A percentile compares a stretch with the other conserved stretches of the same genome.
Conservation (phyloP, 2,329 filamentous ascomycete species). For the Grosmannia clavigera region DNA sequence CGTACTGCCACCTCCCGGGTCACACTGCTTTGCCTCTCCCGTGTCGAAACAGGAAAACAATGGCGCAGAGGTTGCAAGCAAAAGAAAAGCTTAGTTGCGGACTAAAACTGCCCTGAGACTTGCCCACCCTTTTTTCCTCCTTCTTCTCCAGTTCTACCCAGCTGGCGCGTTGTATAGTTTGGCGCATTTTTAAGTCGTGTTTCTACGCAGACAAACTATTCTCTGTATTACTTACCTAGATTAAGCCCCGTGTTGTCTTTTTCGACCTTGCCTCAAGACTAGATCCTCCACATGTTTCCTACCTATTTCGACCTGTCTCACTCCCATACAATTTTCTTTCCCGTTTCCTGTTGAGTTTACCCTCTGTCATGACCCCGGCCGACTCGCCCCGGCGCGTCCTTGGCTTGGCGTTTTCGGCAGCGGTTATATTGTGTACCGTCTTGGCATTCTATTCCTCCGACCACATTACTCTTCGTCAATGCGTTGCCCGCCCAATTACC, state of each 20-base stretch:
- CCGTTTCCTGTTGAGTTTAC: not conserved
- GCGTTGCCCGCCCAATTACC: not conserved
- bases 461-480: not conserved
- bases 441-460: not conserved
- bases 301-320: not conserved
- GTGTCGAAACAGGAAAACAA: not conserved
- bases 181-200: no score
- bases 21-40: not conserved
- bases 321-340: not conserved
- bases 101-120: not conserved
- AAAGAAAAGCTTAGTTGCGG: not conserved
- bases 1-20: not conserved
- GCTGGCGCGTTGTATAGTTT: not conserved
- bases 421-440: not conserved
- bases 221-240: not conserved
- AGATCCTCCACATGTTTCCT: no score
- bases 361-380: not conserved
- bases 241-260: not conserved
- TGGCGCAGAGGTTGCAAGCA: not conserved
- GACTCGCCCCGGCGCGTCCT: not conserved
- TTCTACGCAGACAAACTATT: not conserved
- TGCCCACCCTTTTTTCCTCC: not conserved
- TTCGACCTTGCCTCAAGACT: not conserved
- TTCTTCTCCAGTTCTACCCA: not conserved
- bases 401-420: slow-evolving; percentile 2